Base-by-base conservation (phyloP, 1,284 basidiomycete genomes). In the Fomitiporia mediterranea region DNA sequence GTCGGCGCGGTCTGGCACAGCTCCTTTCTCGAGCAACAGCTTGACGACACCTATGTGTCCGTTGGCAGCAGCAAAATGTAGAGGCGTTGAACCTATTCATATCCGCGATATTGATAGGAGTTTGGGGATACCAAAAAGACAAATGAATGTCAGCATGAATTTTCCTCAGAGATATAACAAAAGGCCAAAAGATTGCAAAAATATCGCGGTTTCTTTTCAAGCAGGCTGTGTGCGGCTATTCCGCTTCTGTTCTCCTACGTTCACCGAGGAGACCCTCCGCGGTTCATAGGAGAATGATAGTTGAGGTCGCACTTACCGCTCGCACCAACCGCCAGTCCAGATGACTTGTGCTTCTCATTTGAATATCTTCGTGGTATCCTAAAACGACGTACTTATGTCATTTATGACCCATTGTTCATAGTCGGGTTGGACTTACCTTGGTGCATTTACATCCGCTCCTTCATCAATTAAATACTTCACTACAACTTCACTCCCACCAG, bases 371-470 rank as follows among this genome's bases (percentile, higher is more conserved):
- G 54, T 4, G 57, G 57, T 34, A 61, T 42, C 54, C 59, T 56
- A 32, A 17, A 43, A 43, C 47, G 46, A 34, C 39, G 39, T 5
- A 17, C 13, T 28, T 46, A 46, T 6, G n/a, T 50, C 53, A 46
- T 19, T 28, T 46, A 46, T 40, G 48, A 32, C n/a, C n/a, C 30
- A 48, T n/a, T 44, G 40, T 30, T 4, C 23, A 30, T 17, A 47
- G 15, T 19, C 27, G 40, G 25, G 28, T 21, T 25, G 2, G n/a
- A 66, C 66, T 68, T 54, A 87, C 87, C 88, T 78, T 61, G 90
- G 86, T 6, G 91, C 91, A 70, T 97, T 96, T 40, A 96, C 93
- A 68, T 98, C 94, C 21, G 94, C 94, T 17, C 94, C 94, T 57
- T 84, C 75, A 61, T 95, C 91, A 64, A 98, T 89, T 56, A 98